A percentile compares a stretch with the other conserved stretches of the same genome.
Conservation (phyloP, 202 grass and related monocot genomes). For the Carex sylvatica region DNA sequence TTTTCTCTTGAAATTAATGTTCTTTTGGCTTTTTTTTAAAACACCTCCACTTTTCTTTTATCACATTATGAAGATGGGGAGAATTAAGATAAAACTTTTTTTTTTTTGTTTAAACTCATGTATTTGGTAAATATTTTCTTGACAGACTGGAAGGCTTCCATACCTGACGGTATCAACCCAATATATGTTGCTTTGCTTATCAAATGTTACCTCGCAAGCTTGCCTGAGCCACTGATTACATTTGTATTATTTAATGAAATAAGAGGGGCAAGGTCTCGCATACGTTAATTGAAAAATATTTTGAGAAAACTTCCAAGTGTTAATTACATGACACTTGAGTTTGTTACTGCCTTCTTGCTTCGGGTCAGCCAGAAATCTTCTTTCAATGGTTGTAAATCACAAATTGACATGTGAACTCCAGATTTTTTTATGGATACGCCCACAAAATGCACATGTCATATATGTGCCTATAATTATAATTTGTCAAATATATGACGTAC, state of each 20-base stretch:
- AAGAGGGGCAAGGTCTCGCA: slow-evolving; percentile 70
- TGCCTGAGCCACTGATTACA: slow-evolving; percentile 79
- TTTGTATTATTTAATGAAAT: slow-evolving; percentile 78
- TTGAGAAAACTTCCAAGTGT: slow-evolving; percentile 96
- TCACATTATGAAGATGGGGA: neutral
- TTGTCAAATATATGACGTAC: neutral
- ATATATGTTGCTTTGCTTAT: slow-evolving; percentile 72
- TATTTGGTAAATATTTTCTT: slow-evolving; percentile 15
- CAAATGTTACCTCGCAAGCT: slow-evolving; percentile 90
- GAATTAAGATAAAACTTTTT: neutral
- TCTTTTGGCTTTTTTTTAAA: slow-evolving; percentile 12
- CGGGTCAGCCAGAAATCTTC: neutral
- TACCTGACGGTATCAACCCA: slow-evolving; percentile 65
- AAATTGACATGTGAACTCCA: neutral
- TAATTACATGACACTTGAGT: slow-evolving; percentile 74
- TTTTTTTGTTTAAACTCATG: neutral
- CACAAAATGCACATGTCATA: neutral
- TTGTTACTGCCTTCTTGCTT: slow-evolving; percentile 83
- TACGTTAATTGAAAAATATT: slow-evolving; percentile 84
- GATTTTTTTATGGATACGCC: neutral
- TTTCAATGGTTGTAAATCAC: no score
- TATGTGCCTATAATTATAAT: neutral
- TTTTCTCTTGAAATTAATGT: slow-evolving; percentile 20
- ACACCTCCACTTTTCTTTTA: neutral
- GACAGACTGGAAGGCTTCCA: slow-evolving; percentile 67